Base-by-base conservation (phyloP, 2,329 filamentous ascomycete species). In the Xylariaceae sp. region DNA sequence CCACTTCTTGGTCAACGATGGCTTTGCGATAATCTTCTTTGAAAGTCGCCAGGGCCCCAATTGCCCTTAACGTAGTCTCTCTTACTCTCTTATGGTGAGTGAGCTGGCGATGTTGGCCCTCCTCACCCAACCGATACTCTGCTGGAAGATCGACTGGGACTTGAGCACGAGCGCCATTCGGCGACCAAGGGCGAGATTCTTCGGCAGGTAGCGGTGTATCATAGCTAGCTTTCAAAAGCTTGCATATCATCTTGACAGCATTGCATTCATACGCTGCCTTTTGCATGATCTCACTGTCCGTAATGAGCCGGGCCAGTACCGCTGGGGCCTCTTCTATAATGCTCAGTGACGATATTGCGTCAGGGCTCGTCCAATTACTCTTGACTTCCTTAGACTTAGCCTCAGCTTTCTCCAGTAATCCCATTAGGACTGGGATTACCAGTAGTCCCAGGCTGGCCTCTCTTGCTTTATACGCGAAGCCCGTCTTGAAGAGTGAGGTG, bases 11-110 rank as follows among this genome's bases (percentile, higher is more conserved):
- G 29, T 91, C 86, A 50, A 94, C 87, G 46, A 97, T 81, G 0
- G 81, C 79, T 67, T 95, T 95, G 43, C 91, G 81, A 66, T 92
- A 89, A 29, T 88, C 83, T 62, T 97, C 91, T 64, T 91, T 90
- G 63, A 87, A 86, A 2, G 88, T 83, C 1, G 88, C 84, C 49
- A 97, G 76, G 2, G 90, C 87, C n/a, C 88, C 88, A 53, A 97
- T 74, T 1, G 90, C 91, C 65, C 86, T 85, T 19, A 97, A 73
- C 1, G 85, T 81, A 48, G 82, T 86, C 70, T 92, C 88, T 51
- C 94, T 83, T 60, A 91, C 80, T 62, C 80, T 86, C 70, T 91
- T 85, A 29, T 85, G 83, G 69, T 95, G 89, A 60, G 70, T 83
- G 65, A 77, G 80, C 64, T 71, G 69, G 1, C 81, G 77, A 30